Evolutionary conservation across 1,139 yeast genomes (phyloP).

Genomic region (Geotrichum carabidarum): DNA sequence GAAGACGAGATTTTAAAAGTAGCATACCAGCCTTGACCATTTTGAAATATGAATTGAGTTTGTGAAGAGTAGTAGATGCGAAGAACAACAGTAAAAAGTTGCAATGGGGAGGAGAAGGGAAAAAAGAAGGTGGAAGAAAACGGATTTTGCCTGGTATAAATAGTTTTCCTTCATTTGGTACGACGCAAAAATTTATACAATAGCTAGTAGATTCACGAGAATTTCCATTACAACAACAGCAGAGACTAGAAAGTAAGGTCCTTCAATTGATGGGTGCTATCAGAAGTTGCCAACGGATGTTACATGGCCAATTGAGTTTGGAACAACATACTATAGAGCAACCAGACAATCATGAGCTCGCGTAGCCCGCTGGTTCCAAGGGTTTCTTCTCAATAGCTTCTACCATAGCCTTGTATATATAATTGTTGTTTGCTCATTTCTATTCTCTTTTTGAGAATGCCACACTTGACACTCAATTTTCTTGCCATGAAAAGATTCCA

Average conservation of each 20-base stretch:
- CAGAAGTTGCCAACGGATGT: too few species aligned
- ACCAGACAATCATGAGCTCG: too few species aligned
- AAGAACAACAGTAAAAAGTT: neutral
- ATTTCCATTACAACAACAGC: neutral
- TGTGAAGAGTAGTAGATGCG: neutral
- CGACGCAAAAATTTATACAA: neutral
- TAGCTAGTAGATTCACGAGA: neutral
- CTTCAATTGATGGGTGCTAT: too few species aligned
- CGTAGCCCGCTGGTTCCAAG: too few species aligned
- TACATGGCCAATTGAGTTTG: too few species aligned
- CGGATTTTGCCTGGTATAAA: neutral
- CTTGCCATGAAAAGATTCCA: too few species aligned
- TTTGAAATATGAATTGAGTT: neutral
- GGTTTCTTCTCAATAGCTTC: too few species aligned
- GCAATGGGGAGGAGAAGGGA: neutral
- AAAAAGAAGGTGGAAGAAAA: neutral
- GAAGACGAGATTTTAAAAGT: neutral
- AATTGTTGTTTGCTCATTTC: neutral
- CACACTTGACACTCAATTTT: neutral
- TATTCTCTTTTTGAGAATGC: neutral
- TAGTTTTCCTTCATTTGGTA: neutral
- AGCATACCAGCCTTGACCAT: constrained; percentile 16
- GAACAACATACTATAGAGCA: too few species aligned
- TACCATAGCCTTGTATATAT: too few species aligned
- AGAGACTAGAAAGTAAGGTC: too few species aligned